Evolutionary conservation across 2,329 filamentous ascomycete genomes (phyloP), one percentile per base, ranked within the genome.

Genomic region (Nemania sp.): DNA sequence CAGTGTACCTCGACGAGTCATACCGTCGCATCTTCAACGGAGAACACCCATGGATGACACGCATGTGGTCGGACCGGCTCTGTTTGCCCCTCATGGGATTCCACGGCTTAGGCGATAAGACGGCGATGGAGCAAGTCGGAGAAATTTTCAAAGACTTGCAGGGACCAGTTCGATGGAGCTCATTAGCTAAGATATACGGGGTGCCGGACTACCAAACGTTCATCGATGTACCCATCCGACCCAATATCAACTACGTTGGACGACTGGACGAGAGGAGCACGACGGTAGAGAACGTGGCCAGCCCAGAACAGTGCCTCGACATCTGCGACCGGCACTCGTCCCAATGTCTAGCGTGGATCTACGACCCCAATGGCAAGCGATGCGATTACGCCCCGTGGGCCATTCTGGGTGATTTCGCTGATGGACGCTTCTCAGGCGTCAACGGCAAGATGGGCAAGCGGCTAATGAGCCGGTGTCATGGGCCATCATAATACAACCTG

Each of bases 21-120:
- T 81, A 80, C 67, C 73, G 73, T 51, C 77, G 76, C 43, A 68
- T 81, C 54, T 84, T 84, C 68, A 83, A 82, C 63, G 80, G 81
- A 42, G 80, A 82, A 61, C 66, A 71, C 17, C 80, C 81, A 0
- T 65, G 68, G 56, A 70, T 75, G 61, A 80, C 78, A 45, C 75
- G 76, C 41, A 75, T 83, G 64, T 73, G 72, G 60, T 63, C 67
- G 3, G 80, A 82, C 61, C 70, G 77, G 6, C 74, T 81, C 64
- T 84, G 81, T 62, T 69, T 79, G 34, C 80, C 80, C n/a, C 66
- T 83, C 3, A 64, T 82, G 3, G 79, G 78, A 8, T 82, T 83
- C 61, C 80, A 83, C 63, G 76, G 74, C 23, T 69, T 82, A 8
- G 73, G 75, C 36, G 65, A 72, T 28, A 71, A 71, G 4, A 69